Percentiles rank a stretch among this genome's conserved stretches.
Evolutionary conservation across 2,329 filamentous ascomycete genomes (phyloP).

Genomic region (Colletotrichum orchidophilum): DNA sequence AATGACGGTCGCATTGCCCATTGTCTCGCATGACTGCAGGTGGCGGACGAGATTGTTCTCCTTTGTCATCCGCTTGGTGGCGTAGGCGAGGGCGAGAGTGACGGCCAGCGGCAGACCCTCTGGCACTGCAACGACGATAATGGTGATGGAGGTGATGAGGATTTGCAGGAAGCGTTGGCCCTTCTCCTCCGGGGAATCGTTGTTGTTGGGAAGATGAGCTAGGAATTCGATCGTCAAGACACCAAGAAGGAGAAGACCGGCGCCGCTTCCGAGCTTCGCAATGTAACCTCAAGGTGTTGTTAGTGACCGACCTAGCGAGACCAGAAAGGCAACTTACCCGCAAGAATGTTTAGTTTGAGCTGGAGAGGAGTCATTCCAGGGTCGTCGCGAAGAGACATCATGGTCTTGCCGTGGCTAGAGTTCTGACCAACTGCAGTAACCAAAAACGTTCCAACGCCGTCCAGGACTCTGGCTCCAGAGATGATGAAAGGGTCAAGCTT

Average conservation of each 20-base stretch:
- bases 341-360: conserved; percentile 36
- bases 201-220: conserved; percentile 51
- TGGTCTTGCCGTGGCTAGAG: conserved; percentile 36
- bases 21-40: conserved; percentile 68
- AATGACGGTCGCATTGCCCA: conserved; percentile 71
- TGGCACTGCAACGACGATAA: conserved; percentile 68
- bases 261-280: conserved; percentile 36
- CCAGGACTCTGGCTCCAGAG: conserved; percentile 80
- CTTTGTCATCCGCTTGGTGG: conserved; percentile 69
- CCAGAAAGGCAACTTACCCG: conserved; percentile 19
- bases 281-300: conserved; percentile 33
- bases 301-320: background rate
- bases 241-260: conserved; percentile 35
- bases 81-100: conserved; percentile 69
- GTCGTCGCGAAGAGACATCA: conserved; percentile 37
- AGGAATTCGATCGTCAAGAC: conserved; percentile 36
- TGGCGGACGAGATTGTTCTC: conserved; percentile 71
- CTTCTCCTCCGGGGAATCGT: conserved; percentile 45
- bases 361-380: conserved; percentile 36
- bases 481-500: conserved; percentile 84
- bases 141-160: conserved; percentile 52
- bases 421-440: conserved; percentile 36
- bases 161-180: conserved; percentile 64
- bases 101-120: conserved; percentile 70
- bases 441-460: conserved; percentile 34